A percentile compares a stretch with the other conserved stretches of the same genome.
Evolutionary conservation across 441 rosid species (phyloP).

Genomic region (Euphorbia celastroides): DNA sequence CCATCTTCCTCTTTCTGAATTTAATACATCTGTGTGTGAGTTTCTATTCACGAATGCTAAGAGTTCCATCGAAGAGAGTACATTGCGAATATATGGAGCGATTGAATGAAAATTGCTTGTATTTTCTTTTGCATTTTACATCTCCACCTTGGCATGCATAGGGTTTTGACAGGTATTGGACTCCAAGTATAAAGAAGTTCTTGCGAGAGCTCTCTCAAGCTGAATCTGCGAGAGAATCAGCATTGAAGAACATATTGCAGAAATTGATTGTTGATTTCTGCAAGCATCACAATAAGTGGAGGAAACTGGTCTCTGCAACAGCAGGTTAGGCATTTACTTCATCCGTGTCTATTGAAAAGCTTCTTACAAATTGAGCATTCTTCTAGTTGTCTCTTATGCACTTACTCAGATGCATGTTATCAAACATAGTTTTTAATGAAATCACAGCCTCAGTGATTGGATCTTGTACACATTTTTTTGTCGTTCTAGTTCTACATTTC

Average conservation of each 20-base stretch:
- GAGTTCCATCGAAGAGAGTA: not conserved
- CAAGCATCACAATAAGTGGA: constrained; percentile 77
- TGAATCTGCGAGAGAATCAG: constrained; percentile 72
- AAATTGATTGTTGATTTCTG: constrained; percentile 70
- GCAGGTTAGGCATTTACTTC: constrained; percentile 50
- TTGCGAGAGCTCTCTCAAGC: constrained; percentile 71
- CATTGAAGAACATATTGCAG: constrained; percentile 71
- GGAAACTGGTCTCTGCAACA: constrained; percentile 65
- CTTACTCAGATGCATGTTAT: not conserved
- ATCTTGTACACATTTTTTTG: not conserved
- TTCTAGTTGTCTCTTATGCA: not conserved
- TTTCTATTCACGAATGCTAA: not conserved
- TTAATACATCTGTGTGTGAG: not conserved
- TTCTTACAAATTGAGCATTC: constrained; percentile 5
- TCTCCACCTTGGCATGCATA: constrained; percentile 27
- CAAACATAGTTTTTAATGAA: not conserved
- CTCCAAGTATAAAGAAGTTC: constrained; percentile 62
- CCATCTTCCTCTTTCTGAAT: not conserved
- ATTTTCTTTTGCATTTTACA: not conserved
- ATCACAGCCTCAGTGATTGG: not conserved
- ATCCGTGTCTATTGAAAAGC: constrained; percentile 10
- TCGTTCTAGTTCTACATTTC: not conserved
- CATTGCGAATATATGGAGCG: not conserved
- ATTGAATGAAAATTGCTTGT: constrained; percentile 8
- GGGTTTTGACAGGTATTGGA: constrained; percentile 86